Evolutionary conservation across 176 grass and related monocot species (phyloP).

Genomic region (Aegilops tauschii): DNA sequence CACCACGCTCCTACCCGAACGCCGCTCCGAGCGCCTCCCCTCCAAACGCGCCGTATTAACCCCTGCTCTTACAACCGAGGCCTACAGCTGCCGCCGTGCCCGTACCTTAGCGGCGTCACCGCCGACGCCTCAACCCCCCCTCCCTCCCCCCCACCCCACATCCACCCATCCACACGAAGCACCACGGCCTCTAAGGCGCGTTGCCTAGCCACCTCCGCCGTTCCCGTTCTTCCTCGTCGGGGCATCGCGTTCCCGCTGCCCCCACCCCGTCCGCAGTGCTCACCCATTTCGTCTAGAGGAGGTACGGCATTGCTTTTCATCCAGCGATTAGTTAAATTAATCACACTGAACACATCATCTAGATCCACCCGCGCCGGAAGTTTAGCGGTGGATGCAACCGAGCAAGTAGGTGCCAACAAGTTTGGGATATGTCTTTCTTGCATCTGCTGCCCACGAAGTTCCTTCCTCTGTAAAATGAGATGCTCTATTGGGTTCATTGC

Average conservation of each 20-base stretch:
- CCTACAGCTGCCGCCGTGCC: background rate
- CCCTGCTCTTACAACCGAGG: background rate
- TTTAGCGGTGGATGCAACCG: background rate
- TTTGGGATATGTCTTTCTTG: conserved; percentile 53
- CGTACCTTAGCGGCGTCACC: background rate
- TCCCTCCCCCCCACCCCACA: too few species aligned
- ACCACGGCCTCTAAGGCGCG: background rate
- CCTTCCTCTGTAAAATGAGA: conserved; percentile 11
- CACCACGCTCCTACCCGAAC: background rate
- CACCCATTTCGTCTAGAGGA: background rate
- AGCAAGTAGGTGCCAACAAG: conserved; percentile 7
- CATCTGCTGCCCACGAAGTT: conserved; percentile 1
- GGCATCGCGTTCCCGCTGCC: background rate
- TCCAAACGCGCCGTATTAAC: background rate
- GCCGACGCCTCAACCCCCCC: background rate
- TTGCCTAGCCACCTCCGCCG: too few species aligned
- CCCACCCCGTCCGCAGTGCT: background rate
- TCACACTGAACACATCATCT: background rate
- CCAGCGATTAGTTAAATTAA: background rate
- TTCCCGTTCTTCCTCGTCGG: background rate
- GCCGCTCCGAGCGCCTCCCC: background rate
- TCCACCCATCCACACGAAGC: background rate
- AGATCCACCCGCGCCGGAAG: background rate
- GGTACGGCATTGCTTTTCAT: background rate
- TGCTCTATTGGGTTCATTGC: background rate